Conservation (phyloP, 768 basidiomycete species). For the Collybia nuda region DNA sequence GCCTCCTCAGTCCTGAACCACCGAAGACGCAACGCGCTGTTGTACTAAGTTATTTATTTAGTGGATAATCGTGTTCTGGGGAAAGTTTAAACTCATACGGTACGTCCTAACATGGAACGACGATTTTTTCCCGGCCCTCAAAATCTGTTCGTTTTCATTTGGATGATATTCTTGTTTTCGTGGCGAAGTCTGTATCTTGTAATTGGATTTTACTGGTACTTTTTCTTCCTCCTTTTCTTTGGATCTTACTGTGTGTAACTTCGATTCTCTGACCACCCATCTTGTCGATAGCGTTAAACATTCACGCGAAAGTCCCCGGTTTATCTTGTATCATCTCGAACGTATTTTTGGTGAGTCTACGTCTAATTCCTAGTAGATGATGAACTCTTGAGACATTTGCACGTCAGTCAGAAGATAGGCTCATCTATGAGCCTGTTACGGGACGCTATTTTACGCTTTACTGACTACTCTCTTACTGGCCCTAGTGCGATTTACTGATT, state of each 20-base stretch:
- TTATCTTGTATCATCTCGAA: slow-evolving; percentile 1
- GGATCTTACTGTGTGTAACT: background rate
- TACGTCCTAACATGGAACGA: background rate
- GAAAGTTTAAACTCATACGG: background rate
- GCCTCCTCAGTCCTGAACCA: too few relatives aligned
- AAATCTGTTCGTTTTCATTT: too few relatives aligned
- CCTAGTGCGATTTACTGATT: background rate
- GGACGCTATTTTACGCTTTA: slow-evolving; percentile 40
- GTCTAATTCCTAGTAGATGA: slow-evolving; percentile 23
- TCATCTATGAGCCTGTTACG: slow-evolving; percentile 24
- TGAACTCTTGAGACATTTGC: slow-evolving; percentile 52
- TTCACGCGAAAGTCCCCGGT: background rate
- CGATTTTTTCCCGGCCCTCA: background rate
- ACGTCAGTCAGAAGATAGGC: slow-evolving; percentile 56
- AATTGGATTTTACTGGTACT: slow-evolving; percentile 16
- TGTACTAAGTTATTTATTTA: too few relatives aligned
- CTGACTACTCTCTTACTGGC: slow-evolving; percentile 33
- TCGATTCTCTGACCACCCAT: background rate
- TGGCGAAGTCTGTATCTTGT: slow-evolving; percentile 12
- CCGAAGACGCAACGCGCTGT: too few relatives aligned
- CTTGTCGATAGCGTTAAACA: background rate
- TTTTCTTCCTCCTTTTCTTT: slow-evolving; percentile 10
- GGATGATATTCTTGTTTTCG: background rate
- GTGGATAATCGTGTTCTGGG: too few relatives aligned
- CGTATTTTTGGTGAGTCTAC: background rate